Conservation (phyloP, 1,139 yeast genomes). For the Yamadazyma pseudoaaseri region DNA sequence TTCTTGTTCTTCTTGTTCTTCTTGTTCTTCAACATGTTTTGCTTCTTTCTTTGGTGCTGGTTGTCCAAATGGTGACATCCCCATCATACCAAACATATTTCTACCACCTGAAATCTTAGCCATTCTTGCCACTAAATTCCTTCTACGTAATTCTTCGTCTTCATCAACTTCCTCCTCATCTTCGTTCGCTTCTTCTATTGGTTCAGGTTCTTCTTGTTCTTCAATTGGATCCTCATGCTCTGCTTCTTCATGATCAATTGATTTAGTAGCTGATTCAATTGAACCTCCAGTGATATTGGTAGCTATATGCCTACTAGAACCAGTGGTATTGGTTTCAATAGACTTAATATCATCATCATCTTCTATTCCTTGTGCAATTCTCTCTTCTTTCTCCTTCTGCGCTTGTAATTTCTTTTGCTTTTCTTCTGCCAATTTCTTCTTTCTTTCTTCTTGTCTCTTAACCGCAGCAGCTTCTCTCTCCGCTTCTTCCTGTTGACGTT, state of each 20-base stretch:
- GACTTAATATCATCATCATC: neutral
- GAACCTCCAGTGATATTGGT: neutral
- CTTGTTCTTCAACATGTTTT: slow-evolving; percentile 12
- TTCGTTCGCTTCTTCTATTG: slow-evolving; percentile 10
- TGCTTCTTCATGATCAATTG: neutral
- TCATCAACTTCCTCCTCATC: slow-evolving; percentile 39
- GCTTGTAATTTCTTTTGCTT: slow-evolving; percentile 3
- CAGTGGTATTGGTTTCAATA: slow-evolving; percentile 1
- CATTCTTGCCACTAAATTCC: slow-evolving; percentile 88
- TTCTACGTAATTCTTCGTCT: slow-evolving; percentile 76
- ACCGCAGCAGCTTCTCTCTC: slow-evolving; percentile 67
- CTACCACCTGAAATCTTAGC: slow-evolving; percentile 93
- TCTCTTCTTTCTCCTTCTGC: neutral
- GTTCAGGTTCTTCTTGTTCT: slow-evolving; percentile 7
- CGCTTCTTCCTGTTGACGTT: slow-evolving; percentile 79
- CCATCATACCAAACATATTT: slow-evolving; percentile 84
- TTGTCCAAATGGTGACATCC: slow-evolving; percentile 47
- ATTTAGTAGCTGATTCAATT: neutral
- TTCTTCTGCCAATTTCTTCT: slow-evolving; percentile 24
- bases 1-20: slow-evolving; percentile 8
- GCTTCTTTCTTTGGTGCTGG: slow-evolving; percentile 17
- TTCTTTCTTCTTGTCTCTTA: slow-evolving; percentile 57
- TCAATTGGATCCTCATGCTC: slow-evolving; percentile 2
- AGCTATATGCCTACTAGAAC: neutral
- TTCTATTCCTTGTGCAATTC: neutral